Evolutionary conservation across 257 asterid species (phyloP), one percentile per base, ranked within the genome.

Genomic region (Catharanthus roseus): DNA sequence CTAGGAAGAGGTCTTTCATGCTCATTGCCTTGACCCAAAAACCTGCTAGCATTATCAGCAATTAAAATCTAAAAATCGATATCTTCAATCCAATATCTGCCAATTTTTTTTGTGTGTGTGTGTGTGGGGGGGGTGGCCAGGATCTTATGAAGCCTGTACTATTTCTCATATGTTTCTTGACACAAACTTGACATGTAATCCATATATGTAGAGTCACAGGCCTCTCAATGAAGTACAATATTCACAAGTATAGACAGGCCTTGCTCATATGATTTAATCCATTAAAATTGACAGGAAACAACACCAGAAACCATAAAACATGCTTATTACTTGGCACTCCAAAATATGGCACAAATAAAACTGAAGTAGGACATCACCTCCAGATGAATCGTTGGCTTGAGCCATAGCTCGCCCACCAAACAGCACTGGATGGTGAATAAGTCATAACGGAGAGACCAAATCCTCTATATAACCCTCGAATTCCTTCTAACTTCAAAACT

Each of bases 371-470:
- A 71, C 74, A 72, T 69, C 62, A 83, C 99, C 93, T 85, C 97
- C 97, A 95, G 61, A 95, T 85, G 80, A 91, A 50, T 78, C 99
- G 90, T 81, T 95, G 99, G 77, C 99, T 95, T 67, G 99, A 88
- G 50, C 99, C 99, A 79, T 95, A 95, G 82, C 91, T 89, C 71
- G 97, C 99, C 99, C 99, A 95, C 99, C 99, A 95, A 69, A 91
- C 97, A 77, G 97, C 99, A 88, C 97, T 95, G 33, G 97, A 89
- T 34, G 99, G 99, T 23, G 97, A 87, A 79, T 89, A 89, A 39
- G 99, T 95, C 83, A 89, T 71, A 74, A 89, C 90, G 69, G 99
- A 95, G 6, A 95, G 91, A 75, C 99, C 91, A 78, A 89, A 95
- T 70, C 99, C 99, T 84, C 99, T 82, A 71, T 95, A 95, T 50